These are phyloP conservation scores for Starmerella roubikii DNA, from an alignment of 805 yeast genomes.

Conservation along the genomic window DNA sequence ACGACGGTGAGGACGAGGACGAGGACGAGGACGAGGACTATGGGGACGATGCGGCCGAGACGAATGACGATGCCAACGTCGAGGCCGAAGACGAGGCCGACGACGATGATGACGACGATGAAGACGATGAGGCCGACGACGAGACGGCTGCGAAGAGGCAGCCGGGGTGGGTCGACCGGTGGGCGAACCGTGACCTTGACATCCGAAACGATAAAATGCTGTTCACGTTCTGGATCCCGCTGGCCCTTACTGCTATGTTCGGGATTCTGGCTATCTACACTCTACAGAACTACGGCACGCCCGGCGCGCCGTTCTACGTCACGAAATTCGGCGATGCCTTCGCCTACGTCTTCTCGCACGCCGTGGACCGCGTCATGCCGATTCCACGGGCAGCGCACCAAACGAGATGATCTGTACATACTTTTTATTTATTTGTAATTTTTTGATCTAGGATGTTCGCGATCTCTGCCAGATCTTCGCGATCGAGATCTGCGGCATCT, in stretches of 20 bases:
- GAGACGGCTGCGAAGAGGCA: neutral
- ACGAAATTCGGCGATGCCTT: slow-evolving; percentile 6
- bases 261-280: slow-evolving; percentile 10
- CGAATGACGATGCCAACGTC: neutral
- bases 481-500: no score
- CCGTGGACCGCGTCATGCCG: slow-evolving; percentile 10
- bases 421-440: neutral
- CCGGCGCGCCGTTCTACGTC: slow-evolving; percentile 3
- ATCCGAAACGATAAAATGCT: slow-evolving; percentile 66
- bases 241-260: slow-evolving; percentile 31
- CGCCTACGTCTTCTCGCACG: neutral
- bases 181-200: slow-evolving; percentile 29
- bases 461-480: no score
- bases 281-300: slow-evolving; percentile 11
- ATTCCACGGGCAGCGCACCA: slow-evolving; percentile 3
- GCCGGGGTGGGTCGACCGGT: slow-evolving; percentile 15
- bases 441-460: no score
- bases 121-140: no score
- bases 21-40: neutral
- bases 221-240: slow-evolving; percentile 83
- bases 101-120: no score
- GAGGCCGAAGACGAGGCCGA: no score
- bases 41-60: neutral
- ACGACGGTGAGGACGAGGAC: neutral
- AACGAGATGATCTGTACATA: no score